Evolutionary conservation across 139 green algal species (phyloP).

Genomic region (Chlorella vulgaris): DNA sequence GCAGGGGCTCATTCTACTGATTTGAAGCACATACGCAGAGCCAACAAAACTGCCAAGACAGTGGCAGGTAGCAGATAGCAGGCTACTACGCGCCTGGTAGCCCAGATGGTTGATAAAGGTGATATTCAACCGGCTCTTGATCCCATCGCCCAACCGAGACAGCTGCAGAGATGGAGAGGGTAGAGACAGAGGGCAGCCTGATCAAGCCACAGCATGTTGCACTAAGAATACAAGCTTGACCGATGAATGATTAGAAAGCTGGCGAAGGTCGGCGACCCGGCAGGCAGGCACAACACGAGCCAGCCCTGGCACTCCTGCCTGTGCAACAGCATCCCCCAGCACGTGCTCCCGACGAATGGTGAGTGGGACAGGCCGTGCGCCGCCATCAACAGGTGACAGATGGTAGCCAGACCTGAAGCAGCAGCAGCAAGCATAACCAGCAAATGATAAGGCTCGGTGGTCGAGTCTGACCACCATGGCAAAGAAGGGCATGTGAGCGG

Average conservation of each 20-base stretch:
- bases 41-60: too few relatives aligned
- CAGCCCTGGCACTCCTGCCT: too few relatives aligned
- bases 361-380: conserved; percentile 48
- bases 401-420: conserved; percentile 43
- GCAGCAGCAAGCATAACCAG: background rate
- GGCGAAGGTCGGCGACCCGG: background rate
- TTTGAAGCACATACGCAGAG: too few relatives aligned
- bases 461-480: too few relatives aligned
- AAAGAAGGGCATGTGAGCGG: too few relatives aligned
- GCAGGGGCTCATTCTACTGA: too few relatives aligned
- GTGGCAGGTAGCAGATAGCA: too few relatives aligned
- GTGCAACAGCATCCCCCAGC: conserved; percentile 2
- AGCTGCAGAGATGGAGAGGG: conserved; percentile 26
- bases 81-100: conserved; percentile 16
- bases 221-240: background rate
- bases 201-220: background rate
- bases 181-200: background rate
- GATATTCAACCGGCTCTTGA: conserved; percentile 72
- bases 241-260: background rate
- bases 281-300: background rate
- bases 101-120: conserved; percentile 77
- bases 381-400: conserved; percentile 49
- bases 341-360: conserved; percentile 27
- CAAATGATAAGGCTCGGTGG: too few relatives aligned
- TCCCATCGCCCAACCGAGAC: conserved; percentile 24